Evolutionary conservation across 2,329 filamentous ascomycete species (phyloP).

Genomic region (Oidium heveae): DNA sequence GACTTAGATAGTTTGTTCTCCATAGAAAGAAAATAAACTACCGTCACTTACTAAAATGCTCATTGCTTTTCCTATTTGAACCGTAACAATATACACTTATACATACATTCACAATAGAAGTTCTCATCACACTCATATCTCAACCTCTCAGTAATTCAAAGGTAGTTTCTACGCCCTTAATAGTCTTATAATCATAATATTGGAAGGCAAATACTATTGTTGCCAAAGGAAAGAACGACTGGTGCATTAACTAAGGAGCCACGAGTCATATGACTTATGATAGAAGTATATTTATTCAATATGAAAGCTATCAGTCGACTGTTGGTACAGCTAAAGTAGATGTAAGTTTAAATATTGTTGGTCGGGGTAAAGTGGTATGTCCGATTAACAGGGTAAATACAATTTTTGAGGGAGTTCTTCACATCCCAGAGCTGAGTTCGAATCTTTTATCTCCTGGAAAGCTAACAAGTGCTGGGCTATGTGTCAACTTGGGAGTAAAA

Average conservation of each 20-base stretch:
- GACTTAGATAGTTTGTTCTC: no score
- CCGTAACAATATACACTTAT: no score
- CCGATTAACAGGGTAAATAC: background rate
- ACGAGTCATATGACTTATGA: slow-evolving; percentile 1
- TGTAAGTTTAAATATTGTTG: background rate
- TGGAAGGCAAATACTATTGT: no score
- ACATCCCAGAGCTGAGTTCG: background rate
- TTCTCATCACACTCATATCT: no score
- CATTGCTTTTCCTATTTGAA: no score
- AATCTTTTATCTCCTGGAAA: background rate
- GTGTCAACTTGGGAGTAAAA: background rate
- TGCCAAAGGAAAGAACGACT: no score
- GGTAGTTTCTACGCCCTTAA: no score
- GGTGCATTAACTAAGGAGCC: background rate
- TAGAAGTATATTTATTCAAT: background rate
- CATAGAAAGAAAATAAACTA: no score
- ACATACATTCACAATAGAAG: no score
- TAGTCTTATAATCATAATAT: no score
- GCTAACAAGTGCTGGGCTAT: background rate
- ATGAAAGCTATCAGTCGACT: background rate
- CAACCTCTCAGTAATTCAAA: no score
- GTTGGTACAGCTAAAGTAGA: background rate
- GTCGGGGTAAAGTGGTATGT: background rate
- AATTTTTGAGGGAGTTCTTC: background rate
- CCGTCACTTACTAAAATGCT: no score